Base-by-base conservation (phyloP, 805 yeast genomes). In the Myxozyma vanderwaltii region DNA sequence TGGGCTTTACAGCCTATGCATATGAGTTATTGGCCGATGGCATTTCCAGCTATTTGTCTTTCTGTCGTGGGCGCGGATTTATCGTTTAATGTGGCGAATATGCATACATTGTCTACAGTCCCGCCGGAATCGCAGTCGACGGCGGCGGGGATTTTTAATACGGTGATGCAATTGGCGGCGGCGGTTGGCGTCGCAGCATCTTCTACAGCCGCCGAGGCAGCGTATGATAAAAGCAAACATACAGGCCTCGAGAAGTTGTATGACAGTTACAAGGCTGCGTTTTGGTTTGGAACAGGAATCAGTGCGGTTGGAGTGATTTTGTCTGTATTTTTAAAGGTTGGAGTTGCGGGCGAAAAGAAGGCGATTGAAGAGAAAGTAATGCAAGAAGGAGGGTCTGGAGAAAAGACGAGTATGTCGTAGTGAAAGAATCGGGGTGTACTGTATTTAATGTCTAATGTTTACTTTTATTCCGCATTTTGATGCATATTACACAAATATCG, bases 101-200 rank as follows among this genome's bases (percentile, higher is more conserved):
- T 79, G 66, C 74, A 75, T 40, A 70, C 81, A 0, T 67, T 79
- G 33, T 73, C 76, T 4, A 70, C 81, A 0, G 81, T 80, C 21
- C 72, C 75, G n/a, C 69, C 68, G 36, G 57, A 68, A 6, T 61
- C 75, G 15, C 82, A 78, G 59, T 74, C 79, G 47, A 67, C 80
- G 15, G 83, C 82, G 3, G 80, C 80, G 7, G 82, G 82, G 6
- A 71, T 79, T 3, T 79, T 80, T 63, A 79, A 80, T 59, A 78
- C 81, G 0, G 70, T 75, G 27, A 63, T 74, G 35, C 81, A 79
- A 60, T 59, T 80, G 21, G 69, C 77, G 38, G 70, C 75, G 0
- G 69, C 80, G 1, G 70, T 79, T 6, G 81, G 81, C 0, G 64
- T 79, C 1, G 79, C 80, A 21, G 67, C 79, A 1, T 35, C 51